Evolutionary conservation across 2,329 filamentous ascomycete species (phyloP).

Genomic region (Trichoderma hamatum): DNA sequence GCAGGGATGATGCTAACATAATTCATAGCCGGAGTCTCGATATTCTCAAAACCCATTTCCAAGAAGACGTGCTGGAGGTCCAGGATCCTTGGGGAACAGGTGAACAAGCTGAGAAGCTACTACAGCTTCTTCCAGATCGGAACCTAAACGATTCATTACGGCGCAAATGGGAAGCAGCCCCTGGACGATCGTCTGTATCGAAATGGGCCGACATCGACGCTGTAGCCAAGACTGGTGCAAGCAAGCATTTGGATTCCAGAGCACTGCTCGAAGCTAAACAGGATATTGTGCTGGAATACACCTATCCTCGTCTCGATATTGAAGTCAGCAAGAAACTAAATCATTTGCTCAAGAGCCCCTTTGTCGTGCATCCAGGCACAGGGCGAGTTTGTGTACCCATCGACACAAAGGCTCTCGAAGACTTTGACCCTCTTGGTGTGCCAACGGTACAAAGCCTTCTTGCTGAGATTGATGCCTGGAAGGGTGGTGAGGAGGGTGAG

Average conservation of each 20-base stretch:
- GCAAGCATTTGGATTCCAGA: slow-evolving; percentile 70
- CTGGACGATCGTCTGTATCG: slow-evolving; percentile 71
- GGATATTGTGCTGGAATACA: slow-evolving; percentile 95
- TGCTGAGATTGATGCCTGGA: slow-evolving; percentile 83
- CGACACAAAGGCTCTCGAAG: slow-evolving; percentile 70
- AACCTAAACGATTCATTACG: slow-evolving; percentile 75
- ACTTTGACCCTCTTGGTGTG: slow-evolving; percentile 86
- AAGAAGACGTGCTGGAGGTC: slow-evolving; percentile 74
- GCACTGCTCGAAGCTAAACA: slow-evolving; percentile 87
- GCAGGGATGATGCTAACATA: not conserved
- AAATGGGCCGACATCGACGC: slow-evolving; percentile 97
- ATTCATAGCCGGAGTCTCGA: slow-evolving; percentile 73
- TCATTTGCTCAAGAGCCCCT: slow-evolving; percentile 95
- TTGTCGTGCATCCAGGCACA: slow-evolving; percentile 93
- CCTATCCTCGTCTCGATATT: slow-evolving; percentile 93
- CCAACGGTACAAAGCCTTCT: slow-evolving; percentile 85
- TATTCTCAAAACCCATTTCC: slow-evolving; percentile 82
- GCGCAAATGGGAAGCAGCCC: slow-evolving; percentile 88
- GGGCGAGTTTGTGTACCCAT: slow-evolving; percentile 96
- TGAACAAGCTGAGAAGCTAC: slow-evolving; percentile 74
- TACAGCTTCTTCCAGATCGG: slow-evolving; percentile 83
- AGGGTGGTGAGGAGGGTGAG: slow-evolving; percentile 49
- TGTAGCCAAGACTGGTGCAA: slow-evolving; percentile 74
- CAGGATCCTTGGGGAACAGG: slow-evolving; percentile 82
- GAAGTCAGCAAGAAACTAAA: slow-evolving; percentile 98